A percentile compares a stretch with the other conserved stretches of the same genome.
These are phyloP conservation scores for Remersonia thermophila DNA, from an alignment of 2,329 filamentous ascomycete genomes.

Conservation along the genomic window DNA sequence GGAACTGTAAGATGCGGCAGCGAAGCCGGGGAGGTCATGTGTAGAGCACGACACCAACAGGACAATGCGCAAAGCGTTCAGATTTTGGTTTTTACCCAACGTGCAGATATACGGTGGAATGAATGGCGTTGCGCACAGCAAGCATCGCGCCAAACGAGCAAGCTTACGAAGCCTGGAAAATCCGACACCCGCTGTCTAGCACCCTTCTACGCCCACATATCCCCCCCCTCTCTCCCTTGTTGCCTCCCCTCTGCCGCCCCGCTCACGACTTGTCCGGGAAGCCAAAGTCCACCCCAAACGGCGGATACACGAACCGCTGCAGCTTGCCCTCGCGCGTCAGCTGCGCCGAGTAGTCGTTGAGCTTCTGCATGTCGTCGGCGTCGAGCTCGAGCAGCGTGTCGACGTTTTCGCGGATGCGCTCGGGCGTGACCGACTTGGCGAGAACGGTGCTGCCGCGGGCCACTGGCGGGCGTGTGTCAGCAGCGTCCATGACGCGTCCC, in stretches of 20 bases:
- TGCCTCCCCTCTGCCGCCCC: not conserved
- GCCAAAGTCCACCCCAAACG: constrained; percentile 56
- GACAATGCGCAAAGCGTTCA: too few relatives aligned
- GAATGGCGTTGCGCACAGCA: too few relatives aligned
- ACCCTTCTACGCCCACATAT: too few relatives aligned
- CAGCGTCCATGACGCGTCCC: not conserved
- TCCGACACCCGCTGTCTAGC: too few relatives aligned
- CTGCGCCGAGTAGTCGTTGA: constrained; percentile 42
- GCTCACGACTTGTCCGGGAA: constrained; percentile 53
- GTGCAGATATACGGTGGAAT: too few relatives aligned
- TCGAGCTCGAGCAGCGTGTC: constrained; percentile 50
- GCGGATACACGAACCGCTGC: constrained; percentile 54
- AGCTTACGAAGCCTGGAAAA: too few relatives aligned
- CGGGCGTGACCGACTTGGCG: constrained; percentile 58
- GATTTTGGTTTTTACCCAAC: too few relatives aligned
- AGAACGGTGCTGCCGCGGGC: constrained; percentile 58
- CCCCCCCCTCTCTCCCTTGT: too few relatives aligned
- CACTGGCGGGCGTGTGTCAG: constrained; percentile 32
- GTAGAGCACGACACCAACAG: too few relatives aligned
- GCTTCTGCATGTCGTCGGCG: constrained; percentile 45
- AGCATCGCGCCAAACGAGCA: too few relatives aligned
- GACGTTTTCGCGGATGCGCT: constrained; percentile 58
- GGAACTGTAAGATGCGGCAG: constrained; percentile 8
- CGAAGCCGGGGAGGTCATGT: too few relatives aligned
- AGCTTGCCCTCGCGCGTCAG: constrained; percentile 39